phyloP scores from a whole-genome alignment of 2,329 filamentous ascomycete genomes.

The Zymoseptoria pseudotritici region DNA sequence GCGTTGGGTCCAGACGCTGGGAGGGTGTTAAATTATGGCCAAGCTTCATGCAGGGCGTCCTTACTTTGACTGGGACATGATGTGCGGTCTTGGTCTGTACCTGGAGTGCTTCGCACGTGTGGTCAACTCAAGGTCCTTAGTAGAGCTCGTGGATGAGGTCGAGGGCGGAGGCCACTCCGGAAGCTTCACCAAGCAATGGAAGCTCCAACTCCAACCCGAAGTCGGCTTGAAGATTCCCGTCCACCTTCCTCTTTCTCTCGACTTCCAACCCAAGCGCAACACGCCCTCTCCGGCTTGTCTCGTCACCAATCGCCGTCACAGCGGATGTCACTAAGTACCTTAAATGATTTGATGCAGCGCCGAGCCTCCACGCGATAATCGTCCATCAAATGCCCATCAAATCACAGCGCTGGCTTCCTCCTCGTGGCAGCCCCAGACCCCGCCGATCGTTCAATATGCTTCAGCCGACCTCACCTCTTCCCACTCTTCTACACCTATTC shows the following conservation, averaged over 20 bases:
- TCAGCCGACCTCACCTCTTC: neutral
- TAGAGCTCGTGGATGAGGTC: neutral
- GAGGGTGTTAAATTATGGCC: neutral
- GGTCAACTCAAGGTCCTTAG: neutral
- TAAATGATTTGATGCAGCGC: neutral
- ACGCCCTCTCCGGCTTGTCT: no score
- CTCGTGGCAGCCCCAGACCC: neutral
- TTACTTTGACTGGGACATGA: slow-evolving; percentile 4
- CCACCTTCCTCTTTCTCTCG: neutral
- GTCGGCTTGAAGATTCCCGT: neutral
- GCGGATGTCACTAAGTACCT: neutral
- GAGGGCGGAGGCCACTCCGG: neutral
- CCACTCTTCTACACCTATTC: neutral
- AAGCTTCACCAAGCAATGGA: neutral
- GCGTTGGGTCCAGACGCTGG: slow-evolving; percentile 8
- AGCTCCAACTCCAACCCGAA: neutral
- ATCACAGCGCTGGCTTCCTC: neutral
- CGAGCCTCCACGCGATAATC: neutral
- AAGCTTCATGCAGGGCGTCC: neutral
- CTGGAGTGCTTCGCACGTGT: neutral
- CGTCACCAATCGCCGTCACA: neutral
- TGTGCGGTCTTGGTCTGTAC: neutral
- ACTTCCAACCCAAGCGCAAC: no score
- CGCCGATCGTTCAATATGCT: neutral
- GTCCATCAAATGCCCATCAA: neutral